phyloP scores from a whole-genome alignment of 495 filamentous ascomycete genomes.

The Lasiosphaeriaceae sp. region DNA sequence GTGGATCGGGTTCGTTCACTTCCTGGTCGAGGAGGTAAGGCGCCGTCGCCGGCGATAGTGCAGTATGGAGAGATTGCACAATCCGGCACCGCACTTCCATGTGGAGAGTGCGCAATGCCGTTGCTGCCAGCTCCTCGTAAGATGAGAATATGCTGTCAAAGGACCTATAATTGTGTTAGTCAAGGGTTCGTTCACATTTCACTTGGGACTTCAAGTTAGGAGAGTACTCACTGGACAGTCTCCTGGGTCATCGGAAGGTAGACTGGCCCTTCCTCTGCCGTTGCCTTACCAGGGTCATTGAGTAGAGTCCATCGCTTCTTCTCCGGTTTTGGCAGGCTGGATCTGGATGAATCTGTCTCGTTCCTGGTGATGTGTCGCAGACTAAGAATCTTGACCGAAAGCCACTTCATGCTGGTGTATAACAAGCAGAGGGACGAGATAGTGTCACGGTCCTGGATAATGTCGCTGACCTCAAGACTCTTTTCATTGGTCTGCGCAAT shows the following conservation, averaged over 20 bases:
- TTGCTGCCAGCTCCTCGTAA: conserved; percentile 70
- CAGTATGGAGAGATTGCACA: conserved; percentile 60
- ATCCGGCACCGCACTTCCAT: conserved; percentile 81
- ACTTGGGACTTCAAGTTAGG: not conserved
- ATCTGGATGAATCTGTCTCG: conserved; percentile 48
- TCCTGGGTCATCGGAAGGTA: conserved; percentile 88
- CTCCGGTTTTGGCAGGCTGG: conserved; percentile 43
- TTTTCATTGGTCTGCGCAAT: conserved; percentile 59
- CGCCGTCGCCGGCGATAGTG: conserved; percentile 50
- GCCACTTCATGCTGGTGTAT: conserved; percentile 98
- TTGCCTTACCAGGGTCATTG: conserved; percentile 51
- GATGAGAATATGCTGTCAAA: conserved; percentile 84
- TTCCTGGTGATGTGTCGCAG: conserved; percentile 69
- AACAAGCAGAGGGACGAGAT: conserved; percentile 80
- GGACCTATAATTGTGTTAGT: conserved; percentile 44
- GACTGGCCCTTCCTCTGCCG: conserved; percentile 52
- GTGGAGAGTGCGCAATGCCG: conserved; percentile 77
- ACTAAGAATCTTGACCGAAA: conserved; percentile 70
- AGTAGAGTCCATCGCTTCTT: conserved; percentile 80
- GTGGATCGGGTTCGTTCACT: conserved; percentile 73
- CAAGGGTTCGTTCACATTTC: not conserved
- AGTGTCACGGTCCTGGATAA: conserved; percentile 85
- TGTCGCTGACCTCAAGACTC: conserved; percentile 66
- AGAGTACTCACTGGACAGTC: conserved; percentile 60
- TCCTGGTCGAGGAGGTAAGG: conserved; percentile 71